A percentile compares a stretch with the other conserved stretches of the same genome.
These are phyloP conservation scores for Pseudogymnoascus sp. DNA, from an alignment of 2,329 filamentous ascomycete genomes.

Conservation along the genomic window DNA sequence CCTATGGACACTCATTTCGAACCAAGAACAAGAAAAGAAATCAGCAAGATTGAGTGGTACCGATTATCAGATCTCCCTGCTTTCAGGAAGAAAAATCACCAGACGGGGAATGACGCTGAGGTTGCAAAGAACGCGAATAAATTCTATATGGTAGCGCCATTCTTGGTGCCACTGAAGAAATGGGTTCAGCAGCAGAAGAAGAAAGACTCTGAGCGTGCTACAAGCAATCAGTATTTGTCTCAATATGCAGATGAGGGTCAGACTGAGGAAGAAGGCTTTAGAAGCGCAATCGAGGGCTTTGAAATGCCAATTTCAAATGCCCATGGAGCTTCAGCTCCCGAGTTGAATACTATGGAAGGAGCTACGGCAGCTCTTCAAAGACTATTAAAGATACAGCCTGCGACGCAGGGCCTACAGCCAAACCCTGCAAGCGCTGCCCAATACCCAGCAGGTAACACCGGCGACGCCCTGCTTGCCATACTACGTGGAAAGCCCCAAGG, in stretches of 20 bases:
- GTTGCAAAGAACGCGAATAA: constrained; percentile 63
- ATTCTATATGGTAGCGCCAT: constrained; percentile 97
- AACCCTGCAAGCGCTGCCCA: constrained; percentile 12
- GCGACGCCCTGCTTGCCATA: constrained; percentile 46
- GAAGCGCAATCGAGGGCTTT: constrained; percentile 2
- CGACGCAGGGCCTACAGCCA: constrained; percentile 40
- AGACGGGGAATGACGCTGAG: constrained; percentile 45
- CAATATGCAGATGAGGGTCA: constrained; percentile 45
- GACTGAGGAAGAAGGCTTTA: constrained; percentile 49
- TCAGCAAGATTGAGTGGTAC: constrained; percentile 96
- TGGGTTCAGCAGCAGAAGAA: constrained; percentile 85
- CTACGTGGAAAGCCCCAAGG: constrained; percentile 29
- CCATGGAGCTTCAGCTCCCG: constrained; percentile 13
- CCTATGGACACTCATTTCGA: constrained; percentile 82
- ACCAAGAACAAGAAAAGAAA: constrained; percentile 89
- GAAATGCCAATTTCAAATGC: not conserved
- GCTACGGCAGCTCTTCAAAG: constrained; percentile 42
- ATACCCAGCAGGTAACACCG: constrained; percentile 24
- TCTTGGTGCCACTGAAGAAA: constrained; percentile 74
- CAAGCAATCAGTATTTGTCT: constrained; percentile 34
- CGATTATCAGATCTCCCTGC: constrained; percentile 80
- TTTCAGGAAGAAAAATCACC: constrained; percentile 53
- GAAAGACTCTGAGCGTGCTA: constrained; percentile 46
- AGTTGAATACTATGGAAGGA: constrained; percentile 38
- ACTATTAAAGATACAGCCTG: constrained; percentile 46